Evolutionary conservation across 768 basidiomycete genomes (phyloP).

Genomic region (Tephrocybe sp.): DNA sequence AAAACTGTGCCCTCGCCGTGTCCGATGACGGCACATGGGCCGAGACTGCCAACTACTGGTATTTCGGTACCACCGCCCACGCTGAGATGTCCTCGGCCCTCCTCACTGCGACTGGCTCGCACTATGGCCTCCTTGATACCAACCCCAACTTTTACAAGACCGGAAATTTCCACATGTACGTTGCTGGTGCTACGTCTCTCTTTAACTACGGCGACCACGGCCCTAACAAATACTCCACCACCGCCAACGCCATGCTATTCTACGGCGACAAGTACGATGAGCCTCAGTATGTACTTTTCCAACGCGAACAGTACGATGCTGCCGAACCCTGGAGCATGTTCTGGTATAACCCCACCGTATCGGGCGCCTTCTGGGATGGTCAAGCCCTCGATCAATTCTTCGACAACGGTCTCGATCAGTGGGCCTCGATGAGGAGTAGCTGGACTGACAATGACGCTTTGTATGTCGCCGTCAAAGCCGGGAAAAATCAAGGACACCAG

Average conservation of each 20-base stretch:
- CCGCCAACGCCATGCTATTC: slow-evolving; percentile 85
- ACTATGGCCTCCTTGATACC: slow-evolving; percentile 66
- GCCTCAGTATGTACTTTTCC: slow-evolving; percentile 81
- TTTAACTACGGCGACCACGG: slow-evolving; percentile 87
- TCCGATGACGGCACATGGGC: slow-evolving; percentile 85
- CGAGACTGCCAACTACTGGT: slow-evolving; percentile 95
- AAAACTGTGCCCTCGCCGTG: slow-evolving; percentile 69
- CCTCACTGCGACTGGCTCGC: slow-evolving; percentile 80
- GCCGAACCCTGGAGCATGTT: slow-evolving; percentile 85
- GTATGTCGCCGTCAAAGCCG: slow-evolving; percentile 89
- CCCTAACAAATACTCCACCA: slow-evolving; percentile 94
- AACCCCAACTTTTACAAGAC: slow-evolving; percentile 77
- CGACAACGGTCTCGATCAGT: slow-evolving; percentile 67
- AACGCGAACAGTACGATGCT: slow-evolving; percentile 85
- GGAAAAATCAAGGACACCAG: slow-evolving; percentile 79
- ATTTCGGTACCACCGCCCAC: slow-evolving; percentile 89
- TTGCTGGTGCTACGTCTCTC: slow-evolving; percentile 75
- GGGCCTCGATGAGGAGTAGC: slow-evolving; percentile 88
- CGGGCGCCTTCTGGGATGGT: slow-evolving; percentile 92
- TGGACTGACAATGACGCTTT: slow-evolving; percentile 88
- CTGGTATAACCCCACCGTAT: slow-evolving; percentile 87
- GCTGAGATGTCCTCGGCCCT: slow-evolving; percentile 89
- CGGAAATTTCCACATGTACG: slow-evolving; percentile 89
- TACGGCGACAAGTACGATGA: slow-evolving; percentile 69
- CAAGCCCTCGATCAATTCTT: slow-evolving; percentile 84